Base-by-base conservation (phyloP, 768 basidiomycete genomes). In the Brasilioporus rufonigricans region DNA sequence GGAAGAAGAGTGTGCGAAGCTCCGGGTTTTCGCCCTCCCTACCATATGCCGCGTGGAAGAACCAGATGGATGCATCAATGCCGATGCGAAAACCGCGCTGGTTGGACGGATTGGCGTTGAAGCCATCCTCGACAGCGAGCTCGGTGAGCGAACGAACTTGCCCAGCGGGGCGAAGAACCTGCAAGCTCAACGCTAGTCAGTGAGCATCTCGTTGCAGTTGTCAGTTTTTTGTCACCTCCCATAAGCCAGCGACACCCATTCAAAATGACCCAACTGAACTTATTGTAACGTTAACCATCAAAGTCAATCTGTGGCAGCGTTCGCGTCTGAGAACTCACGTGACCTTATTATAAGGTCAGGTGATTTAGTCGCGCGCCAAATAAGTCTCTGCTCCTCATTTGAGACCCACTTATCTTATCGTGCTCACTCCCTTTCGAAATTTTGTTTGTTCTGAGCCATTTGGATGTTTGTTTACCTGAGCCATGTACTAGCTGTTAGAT, bases 21-120 rank as follows among this genome's bases (percentile, higher is more conserved):
- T 91, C 89, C 9, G 93, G 93, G 55, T 94, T 94, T 68, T 93
- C 90, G 13, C 92, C 93, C 61, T 89, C 87, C 52, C 72, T 76
- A 13, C 87, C 86, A 59, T 88, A 82, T 23, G 86, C 80, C 4
- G 71, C 70, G 39, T 93, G 91, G 57, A 86, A 89, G 65, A 89
- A 88, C 88, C 87, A 90, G 52, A 91, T 70, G 71, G 76, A 86
- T 18, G 91, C 91, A 64, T 96, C 93, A 44, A 95, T 91, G 3
- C 93, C 93, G 29, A 96, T 74, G 21, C 90, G 82, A 58, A 86
- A 87, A 9, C 91, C 92, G 43, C 91, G 80, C 31, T 82, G 73
- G 21, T 81, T 80, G 33, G 79, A 74, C 1, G 77, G 76, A 62
- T 91, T 91, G 19, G 78, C 75, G 50, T 83, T 76, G 65, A 93